Base-by-base conservation (phyloP, 2,329 filamentous ascomycete species). In the Massarina eburnea region DNA sequence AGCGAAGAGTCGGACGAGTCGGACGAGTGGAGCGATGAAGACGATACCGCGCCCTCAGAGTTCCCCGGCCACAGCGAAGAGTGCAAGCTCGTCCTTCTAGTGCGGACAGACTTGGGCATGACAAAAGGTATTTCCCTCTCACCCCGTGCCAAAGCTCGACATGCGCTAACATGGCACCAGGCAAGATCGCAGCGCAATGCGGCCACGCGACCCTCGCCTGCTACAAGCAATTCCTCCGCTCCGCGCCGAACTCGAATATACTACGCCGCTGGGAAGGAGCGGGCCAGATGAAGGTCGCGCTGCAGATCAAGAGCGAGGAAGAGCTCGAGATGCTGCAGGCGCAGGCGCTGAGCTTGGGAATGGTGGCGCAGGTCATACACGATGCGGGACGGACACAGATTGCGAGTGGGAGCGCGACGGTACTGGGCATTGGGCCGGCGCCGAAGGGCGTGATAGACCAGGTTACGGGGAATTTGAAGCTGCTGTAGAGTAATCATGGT, bases 331-430 rank as follows among this genome's bases (percentile, higher is more conserved):
- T 95, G 57, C 73, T 94, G 57, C 86, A 91, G 73, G 88, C 85
- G 43, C 84, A 86, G 69, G 94, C 94, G 3, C 80, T 89, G 52
- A 89, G 85, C 66, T 69, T 96, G 47, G 92, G 94, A 1, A 72
- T 99, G 48, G 91, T 90, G 49, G 90, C 92, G 42, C 87, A 92
- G 69, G 84, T 96, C 42, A 92, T 99, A 56, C 85, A 89, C 62
- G 94, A 99, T 73, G 94, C 94, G n/a, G 94, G 94, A 12, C 82
- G 94, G 51, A 99, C 94, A 36, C 94, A 99, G 80, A 97, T 99
- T 71, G 91, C 91, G 41, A 85, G 88, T 34, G 92, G 94, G 15
- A 96, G 91, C 70, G 81, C 89, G 69, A 99, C 94, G 0, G 94
- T 99, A 33, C 76, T 99, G 41, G 94, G 94, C 1, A 84, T 79